phyloP scores from a whole-genome alignment of 306 rosid genomes.

The Begonia fuchsioides region DNA sequence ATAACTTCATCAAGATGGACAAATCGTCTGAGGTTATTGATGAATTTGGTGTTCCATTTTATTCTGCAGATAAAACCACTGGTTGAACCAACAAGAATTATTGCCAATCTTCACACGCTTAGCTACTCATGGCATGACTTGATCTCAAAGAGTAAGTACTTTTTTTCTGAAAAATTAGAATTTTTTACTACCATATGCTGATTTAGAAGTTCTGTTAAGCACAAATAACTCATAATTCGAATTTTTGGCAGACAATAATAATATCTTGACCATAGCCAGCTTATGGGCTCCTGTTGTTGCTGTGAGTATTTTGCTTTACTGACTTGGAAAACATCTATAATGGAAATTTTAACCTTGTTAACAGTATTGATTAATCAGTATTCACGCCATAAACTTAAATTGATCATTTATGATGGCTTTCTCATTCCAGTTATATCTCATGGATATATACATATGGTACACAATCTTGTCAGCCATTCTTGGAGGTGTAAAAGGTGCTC shows the following conservation, averaged over 20 bases:
- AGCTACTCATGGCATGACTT: slow-evolving; percentile 86
- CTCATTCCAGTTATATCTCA: slow-evolving; percentile 68
- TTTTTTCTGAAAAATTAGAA: no score
- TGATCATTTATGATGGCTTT: slow-evolving; percentile 16
- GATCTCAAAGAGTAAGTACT: slow-evolving; percentile 57
- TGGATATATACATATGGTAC: slow-evolving; percentile 94
- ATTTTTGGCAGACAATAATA: slow-evolving; percentile 61
- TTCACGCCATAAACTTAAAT: not conserved
- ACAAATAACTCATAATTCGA: slow-evolving; percentile 14
- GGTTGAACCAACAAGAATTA: slow-evolving; percentile 62
- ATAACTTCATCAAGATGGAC: no score
- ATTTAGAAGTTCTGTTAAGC: not conserved
- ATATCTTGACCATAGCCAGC: slow-evolving; percentile 53
- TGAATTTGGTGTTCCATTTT: not conserved
- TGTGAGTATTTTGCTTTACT: slow-evolving; percentile 41
- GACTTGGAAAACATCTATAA: no score
- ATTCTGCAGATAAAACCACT: slow-evolving; percentile 77
- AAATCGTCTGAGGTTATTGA: no score
- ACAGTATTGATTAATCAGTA: no score
- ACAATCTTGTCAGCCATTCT: slow-evolving; percentile 78
- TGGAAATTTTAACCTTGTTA: no score
- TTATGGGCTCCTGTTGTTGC: slow-evolving; percentile 97
- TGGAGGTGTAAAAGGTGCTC: slow-evolving; percentile 94
- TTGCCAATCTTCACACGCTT: slow-evolving; percentile 28
- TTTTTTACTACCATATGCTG: not conserved